Percentiles rank a stretch among this genome's conserved stretches.
Evolutionary conservation across 2,329 filamentous ascomycete species (phyloP).

Genomic region (Diaporthe velutina): DNA sequence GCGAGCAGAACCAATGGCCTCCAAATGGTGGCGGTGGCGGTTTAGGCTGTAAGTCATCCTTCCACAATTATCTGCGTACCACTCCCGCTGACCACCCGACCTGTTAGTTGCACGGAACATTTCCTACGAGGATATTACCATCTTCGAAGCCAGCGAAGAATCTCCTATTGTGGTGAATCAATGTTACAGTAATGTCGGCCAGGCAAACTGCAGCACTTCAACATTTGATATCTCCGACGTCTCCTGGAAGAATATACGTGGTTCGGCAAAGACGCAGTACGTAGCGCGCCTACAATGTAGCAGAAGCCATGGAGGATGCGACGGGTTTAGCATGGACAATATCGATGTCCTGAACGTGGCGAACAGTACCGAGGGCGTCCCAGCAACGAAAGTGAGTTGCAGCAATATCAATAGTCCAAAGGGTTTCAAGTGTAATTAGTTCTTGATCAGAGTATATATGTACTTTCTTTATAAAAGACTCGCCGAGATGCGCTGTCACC

Average conservation of each 20-base stretch:
- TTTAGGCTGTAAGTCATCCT: not conserved
- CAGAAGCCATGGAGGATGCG: not conserved
- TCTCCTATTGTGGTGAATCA: not conserved
- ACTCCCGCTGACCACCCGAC: not conserved
- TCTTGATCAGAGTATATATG: too few relatives aligned
- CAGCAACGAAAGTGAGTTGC: not conserved
- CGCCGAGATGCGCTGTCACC: not conserved
- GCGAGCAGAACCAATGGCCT: not conserved
- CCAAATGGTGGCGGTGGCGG: not conserved
- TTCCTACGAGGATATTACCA: not conserved
- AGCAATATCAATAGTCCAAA: not conserved
- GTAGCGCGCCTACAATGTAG: not conserved
- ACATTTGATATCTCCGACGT: not conserved
- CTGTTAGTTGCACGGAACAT: not conserved
- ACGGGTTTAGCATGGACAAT: not conserved
- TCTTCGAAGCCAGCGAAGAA: not conserved
- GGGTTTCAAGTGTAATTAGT: not conserved
- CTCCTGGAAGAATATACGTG: not conserved
- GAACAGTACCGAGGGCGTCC: not conserved
- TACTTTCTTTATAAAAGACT: too few relatives aligned
- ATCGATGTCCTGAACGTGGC: not conserved
- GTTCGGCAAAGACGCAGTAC: not conserved
- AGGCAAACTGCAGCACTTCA: not conserved
- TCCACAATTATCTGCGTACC: not conserved
- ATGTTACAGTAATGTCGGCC: not conserved